Base-by-base conservation (phyloP, 2,329 filamentous ascomycete genomes). In the Colletotrichum trifolii region DNA sequence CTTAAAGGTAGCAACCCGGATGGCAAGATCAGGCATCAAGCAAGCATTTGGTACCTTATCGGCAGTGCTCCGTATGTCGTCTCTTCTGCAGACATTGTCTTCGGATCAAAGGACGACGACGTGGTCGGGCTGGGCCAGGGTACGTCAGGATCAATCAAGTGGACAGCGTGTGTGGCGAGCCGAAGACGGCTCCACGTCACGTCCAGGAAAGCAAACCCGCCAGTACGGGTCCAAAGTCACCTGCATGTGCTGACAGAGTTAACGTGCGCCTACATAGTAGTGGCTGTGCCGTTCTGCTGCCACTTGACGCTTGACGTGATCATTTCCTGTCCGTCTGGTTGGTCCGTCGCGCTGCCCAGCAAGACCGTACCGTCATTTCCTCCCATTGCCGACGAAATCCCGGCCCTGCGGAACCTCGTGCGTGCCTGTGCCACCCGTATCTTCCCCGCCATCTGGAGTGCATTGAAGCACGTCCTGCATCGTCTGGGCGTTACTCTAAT, bases 41-140 rank as follows among this genome's bases (percentile, higher is more conserved):
- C 25, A 25, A 25, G 25, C 25, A 25, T 25, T 25, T 25, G 25
- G 25, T 25, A 25, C 4, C 4, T 25, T 25, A 25, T 25, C 25
- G 25, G 25, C 25, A 25, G 25, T 25, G 25, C 25, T 25, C 4
- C 25, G 4, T 25, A 25, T 25, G 25, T 25, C 25, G 25, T 25
- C 25, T 25, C 25, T 25, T 25, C 25, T 25, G 25, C 25, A 25
- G 25, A 25, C 4, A 25, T 25, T 10, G 38, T 36, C 12, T 50
- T 50, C 56, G 61, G 61, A 38, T 64, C 56, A 60, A 60, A 50
- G 61, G 56, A 60, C 49, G 43, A 49, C n/a, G 39, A 62, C 17
- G 13, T 39, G 15, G 42, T 47, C 8, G 38, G 25, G 46, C 34
- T 43, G 36, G 50, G 43, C 33, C 15, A 54, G 25, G 50, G 17